Conservation (phyloP, 306 rosid species). For the Trichosanthes truncata region DNA sequence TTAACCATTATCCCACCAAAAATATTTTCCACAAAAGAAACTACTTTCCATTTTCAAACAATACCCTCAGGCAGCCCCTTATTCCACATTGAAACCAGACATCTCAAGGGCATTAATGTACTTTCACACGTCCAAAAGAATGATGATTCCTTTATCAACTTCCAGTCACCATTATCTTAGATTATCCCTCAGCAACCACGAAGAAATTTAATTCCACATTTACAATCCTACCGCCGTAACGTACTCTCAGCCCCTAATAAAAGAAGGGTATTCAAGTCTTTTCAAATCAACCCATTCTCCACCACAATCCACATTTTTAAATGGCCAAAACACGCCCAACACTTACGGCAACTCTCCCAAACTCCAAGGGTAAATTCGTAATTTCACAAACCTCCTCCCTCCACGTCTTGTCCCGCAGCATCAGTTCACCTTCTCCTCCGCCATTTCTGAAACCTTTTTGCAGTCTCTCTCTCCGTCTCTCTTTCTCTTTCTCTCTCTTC, state of each 20-base stretch:
- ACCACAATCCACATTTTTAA: background rate
- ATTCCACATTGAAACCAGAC: background rate
- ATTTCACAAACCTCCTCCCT: background rate
- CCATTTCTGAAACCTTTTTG: background rate
- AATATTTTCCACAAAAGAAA: background rate
- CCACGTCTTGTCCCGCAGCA: background rate
- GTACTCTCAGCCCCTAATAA: background rate
- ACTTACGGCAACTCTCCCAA: background rate
- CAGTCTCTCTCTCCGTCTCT: background rate
- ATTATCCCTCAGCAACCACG: background rate
- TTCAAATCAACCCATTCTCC: background rate
- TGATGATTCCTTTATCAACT: background rate
- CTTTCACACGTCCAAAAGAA: background rate
- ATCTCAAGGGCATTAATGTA: background rate
- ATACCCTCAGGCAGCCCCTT: background rate
- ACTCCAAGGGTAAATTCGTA: background rate
- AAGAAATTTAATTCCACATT: background rate
- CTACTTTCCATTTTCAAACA: too few relatives aligned
- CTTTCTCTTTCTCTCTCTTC: slow-evolving; percentile 10
- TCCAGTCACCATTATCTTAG: background rate
- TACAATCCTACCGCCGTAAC: background rate
- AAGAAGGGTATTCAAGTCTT: background rate
- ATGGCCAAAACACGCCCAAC: background rate
- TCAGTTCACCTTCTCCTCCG: background rate
- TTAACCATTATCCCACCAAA: background rate